These are phyloP conservation scores for Ambispora gerdemannii DNA, from an alignment of 192 early-diverging fungal species.

Conservation along the genomic window DNA sequence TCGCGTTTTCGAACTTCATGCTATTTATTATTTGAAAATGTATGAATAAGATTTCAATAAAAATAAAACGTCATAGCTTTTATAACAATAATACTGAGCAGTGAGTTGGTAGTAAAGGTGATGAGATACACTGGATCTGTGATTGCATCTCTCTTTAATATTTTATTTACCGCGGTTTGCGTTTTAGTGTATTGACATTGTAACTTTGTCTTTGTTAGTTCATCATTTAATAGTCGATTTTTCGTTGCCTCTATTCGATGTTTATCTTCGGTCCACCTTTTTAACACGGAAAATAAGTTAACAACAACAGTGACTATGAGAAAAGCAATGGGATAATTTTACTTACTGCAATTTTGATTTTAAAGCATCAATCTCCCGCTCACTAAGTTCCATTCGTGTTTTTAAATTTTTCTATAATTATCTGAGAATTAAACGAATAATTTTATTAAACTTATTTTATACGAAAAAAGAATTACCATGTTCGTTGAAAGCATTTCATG, in stretches of 20 bases:
- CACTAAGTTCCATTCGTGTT: slow-evolving; percentile 2
- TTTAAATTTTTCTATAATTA: slow-evolving; percentile 19
- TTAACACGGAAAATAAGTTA: neutral
- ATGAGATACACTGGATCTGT: neutral
- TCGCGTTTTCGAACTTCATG: slow-evolving; percentile 28
- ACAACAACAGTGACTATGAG: neutral
- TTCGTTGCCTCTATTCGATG: slow-evolving; percentile 34
- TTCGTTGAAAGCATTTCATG: slow-evolving; percentile 8
- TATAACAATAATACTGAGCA: neutral
- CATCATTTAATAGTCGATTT: slow-evolving; percentile 42
- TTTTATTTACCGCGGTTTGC: slow-evolving; percentile 47
- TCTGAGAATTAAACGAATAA: neutral
- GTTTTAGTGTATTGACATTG: slow-evolving; percentile 51
- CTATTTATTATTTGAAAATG: too few species aligned
- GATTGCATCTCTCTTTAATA: neutral
- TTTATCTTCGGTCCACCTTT: slow-evolving; percentile 30
- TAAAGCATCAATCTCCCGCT: slow-evolving; percentile 27
- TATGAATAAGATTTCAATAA: too few species aligned
- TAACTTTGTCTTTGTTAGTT: slow-evolving; percentile 46
- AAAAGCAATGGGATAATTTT: neutral
- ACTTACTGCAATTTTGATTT: slow-evolving; percentile 31
- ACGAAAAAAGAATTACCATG: too few species aligned
- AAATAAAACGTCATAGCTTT: too few species aligned
- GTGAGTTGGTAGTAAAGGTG: neutral
- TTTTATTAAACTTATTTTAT: neutral